Base-by-base conservation (phyloP, 2,329 filamentous ascomycete species). In the Cladophialophora exuberans region DNA sequence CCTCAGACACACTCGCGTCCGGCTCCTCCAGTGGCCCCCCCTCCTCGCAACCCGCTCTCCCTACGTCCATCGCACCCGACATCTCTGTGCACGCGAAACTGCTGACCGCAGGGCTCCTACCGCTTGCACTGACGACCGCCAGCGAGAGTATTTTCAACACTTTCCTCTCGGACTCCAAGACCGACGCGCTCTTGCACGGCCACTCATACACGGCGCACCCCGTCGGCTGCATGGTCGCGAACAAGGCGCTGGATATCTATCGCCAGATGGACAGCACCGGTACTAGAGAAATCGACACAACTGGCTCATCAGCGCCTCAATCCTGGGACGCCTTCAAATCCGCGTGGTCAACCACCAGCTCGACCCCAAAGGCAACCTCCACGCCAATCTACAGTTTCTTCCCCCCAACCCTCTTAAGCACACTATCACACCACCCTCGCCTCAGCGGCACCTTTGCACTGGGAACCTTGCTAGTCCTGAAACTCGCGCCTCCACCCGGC, bases 161-260 rank as follows among this genome's bases (percentile, higher is more conserved):
- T 0, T 95, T 95, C 66, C 74, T 82, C 10, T 85, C 86, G 48
- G 76, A 82, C 1, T 84, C 90, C 44, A 95, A 94, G 72, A 84
- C 82, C 0, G 88, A 93, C 62, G 90, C 90, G 0, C 72, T 95
- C 4, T 75, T 95, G 3, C 90, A 95, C 63, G 90, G 90, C 0
- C 90, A 95, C 68, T 93, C 88, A 69, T 95, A 95, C 71, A 95
- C 90, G 0, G 90, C 90, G 0, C 89, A 95, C 69, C 81, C 90
- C 0, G 81, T 94, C 1, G 90, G 90, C 0, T 95, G 89, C 64
- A 83, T 87, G 39, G 88, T 95, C 0, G 90, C 87, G 0, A 76
- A 87, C n/a, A 82, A 83, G 46, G 85, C 84, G 1, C 68, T 95
- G 6, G 68, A 71, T 6, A 77, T 78, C 33, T 82, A 93, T 78